These are phyloP conservation scores for Dysphania ambrosioides DNA, from an alignment of 148 eudicot species.

Conservation along the genomic window DNA sequence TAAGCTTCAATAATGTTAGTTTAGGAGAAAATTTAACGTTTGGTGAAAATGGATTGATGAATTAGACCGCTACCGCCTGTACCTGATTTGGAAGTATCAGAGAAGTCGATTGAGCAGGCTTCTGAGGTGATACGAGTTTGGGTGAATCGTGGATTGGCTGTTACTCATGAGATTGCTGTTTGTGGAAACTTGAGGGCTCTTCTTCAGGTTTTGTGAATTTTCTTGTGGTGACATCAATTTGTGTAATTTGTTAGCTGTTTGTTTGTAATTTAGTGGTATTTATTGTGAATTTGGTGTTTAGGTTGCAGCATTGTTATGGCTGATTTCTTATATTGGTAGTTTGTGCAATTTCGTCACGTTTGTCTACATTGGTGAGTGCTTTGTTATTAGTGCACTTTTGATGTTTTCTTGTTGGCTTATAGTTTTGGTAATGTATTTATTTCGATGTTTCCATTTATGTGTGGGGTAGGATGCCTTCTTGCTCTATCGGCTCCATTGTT, in stretches of 20 bases:
- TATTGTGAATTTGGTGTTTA: slow-evolving; percentile 24
- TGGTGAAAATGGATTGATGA: neutral
- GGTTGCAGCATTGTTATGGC: slow-evolving; percentile 63
- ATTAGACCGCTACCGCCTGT: slow-evolving; percentile 88
- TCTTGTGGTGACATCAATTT: neutral
- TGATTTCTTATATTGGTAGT: slow-evolving; percentile 67
- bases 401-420: neutral
- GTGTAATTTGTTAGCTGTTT: neutral
- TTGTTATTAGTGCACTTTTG: neutral
- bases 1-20: too few species aligned
- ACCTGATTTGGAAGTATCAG: slow-evolving; percentile 83
- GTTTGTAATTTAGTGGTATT: neutral
- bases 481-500: slow-evolving; percentile 66
- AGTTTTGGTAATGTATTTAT: neutral
- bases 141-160: slow-evolving; percentile 53
- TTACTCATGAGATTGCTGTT: slow-evolving; percentile 77
- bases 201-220: slow-evolving; percentile 49
- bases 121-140: slow-evolving; percentile 55
- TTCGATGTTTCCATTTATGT: slow-evolving; percentile 11
- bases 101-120: slow-evolving; percentile 54
- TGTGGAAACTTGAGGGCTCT: slow-evolving; percentile 64
- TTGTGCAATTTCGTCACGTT: slow-evolving; percentile 74
- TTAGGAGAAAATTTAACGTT: neutral
- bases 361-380: slow-evolving; percentile 62
- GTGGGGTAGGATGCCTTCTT: slow-evolving; percentile 57